Conservation (phyloP, 129 eudicot species). For the Sambucus nigra region DNA sequence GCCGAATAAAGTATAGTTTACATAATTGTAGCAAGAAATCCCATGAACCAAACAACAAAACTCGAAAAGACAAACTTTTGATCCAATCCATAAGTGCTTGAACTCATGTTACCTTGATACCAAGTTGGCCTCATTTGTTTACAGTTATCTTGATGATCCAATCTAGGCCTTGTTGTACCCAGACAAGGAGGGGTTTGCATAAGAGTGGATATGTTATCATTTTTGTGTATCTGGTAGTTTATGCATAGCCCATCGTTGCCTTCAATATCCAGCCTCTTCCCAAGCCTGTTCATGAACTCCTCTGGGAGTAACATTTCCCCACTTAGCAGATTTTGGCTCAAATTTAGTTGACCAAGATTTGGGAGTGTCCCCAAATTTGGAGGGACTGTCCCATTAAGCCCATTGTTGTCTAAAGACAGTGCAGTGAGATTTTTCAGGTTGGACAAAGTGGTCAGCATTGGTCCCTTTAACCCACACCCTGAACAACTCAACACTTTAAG, state of each 20-base stretch:
- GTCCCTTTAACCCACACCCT: slow-evolving; percentile 54
- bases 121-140: slow-evolving; percentile 24
- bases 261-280: slow-evolving; percentile 42
- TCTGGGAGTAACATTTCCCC: slow-evolving; percentile 40
- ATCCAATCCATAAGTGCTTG: slow-evolving; percentile 8
- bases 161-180: too few relatives aligned
- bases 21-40: neutral
- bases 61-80: slow-evolving; percentile 12
- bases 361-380: slow-evolving; percentile 30
- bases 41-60: slow-evolving; percentile 6
- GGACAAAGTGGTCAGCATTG: slow-evolving; percentile 29
- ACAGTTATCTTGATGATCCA: slow-evolving; percentile 10
- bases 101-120: slow-evolving; percentile 23
- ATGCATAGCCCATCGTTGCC: slow-evolving; percentile 52
- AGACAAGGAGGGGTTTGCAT: slow-evolving; percentile 24
- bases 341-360: slow-evolving; percentile 38
- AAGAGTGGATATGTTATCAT: slow-evolving; percentile 8
- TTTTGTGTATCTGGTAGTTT: neutral
- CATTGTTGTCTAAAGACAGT: slow-evolving; percentile 51
- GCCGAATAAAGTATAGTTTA: too few relatives aligned
- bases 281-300: slow-evolving; percentile 39
- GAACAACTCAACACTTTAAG: slow-evolving; percentile 54
- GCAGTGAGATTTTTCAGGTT: slow-evolving; percentile 40
- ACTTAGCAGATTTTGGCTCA: slow-evolving; percentile 44
- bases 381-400: slow-evolving; percentile 48